These are phyloP conservation scores for Yamadazyma membranifaciens DNA, from an alignment of 1,139 yeast genomes.

Conservation along the genomic window DNA sequence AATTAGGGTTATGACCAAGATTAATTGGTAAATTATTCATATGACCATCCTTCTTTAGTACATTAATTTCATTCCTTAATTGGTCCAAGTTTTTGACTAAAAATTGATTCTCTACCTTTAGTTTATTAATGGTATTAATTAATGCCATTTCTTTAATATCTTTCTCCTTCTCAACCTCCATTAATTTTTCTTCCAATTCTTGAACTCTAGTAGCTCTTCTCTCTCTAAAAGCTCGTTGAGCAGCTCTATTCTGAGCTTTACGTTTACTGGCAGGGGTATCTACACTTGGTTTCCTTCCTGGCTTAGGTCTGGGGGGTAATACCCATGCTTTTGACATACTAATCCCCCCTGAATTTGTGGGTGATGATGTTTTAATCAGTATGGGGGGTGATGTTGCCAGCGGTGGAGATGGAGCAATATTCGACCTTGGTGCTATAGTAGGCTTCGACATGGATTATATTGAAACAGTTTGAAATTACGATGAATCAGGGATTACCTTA, in stretches of 20 bases:
- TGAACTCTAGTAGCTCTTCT: slow-evolving; percentile 67
- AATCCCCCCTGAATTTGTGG: slow-evolving; percentile 25
- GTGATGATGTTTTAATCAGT: slow-evolving; percentile 7
- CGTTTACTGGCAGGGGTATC: slow-evolving; percentile 74
- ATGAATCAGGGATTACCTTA: neutral
- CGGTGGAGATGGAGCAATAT: slow-evolving; percentile 33
- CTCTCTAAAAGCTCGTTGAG: slow-evolving; percentile 89
- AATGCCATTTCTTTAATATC: slow-evolving; percentile 61
- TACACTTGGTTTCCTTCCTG: slow-evolving; percentile 83
- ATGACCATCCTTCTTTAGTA: slow-evolving; percentile 12
- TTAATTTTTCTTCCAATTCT: slow-evolving; percentile 44
- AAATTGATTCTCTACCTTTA: slow-evolving; percentile 41
- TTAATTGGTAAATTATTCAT: neutral
- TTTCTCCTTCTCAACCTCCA: slow-evolving; percentile 65
- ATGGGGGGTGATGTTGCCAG: slow-evolving; percentile 15
- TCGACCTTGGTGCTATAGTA: slow-evolving; percentile 38
- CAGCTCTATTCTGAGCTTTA: slow-evolving; percentile 93
- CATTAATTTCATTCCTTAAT: slow-evolving; percentile 25
- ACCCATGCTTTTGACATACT: slow-evolving; percentile 89
- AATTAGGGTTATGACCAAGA: neutral
- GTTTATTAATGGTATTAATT: slow-evolving; percentile 46
- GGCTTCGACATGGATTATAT: slow-evolving; percentile 11
- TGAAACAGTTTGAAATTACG: neutral
- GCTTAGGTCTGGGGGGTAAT: slow-evolving; percentile 86
- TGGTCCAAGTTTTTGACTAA: slow-evolving; percentile 37